Base-by-base conservation (phyloP, 495 filamentous ascomycete genomes). In the Tuber calosporum region DNA sequence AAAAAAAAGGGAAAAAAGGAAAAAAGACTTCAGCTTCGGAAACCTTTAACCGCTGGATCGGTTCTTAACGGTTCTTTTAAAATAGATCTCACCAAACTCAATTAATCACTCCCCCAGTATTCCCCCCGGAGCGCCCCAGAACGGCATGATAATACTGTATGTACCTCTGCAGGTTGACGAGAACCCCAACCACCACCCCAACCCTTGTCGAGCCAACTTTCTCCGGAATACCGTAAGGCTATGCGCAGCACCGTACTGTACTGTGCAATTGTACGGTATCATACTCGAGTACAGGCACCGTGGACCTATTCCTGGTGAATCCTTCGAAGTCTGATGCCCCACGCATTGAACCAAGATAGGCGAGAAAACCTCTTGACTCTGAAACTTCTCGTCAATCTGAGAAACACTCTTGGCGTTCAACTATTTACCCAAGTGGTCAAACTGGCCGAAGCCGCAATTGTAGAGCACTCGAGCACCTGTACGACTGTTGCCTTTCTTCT, bases 71-170 rank as follows among this genome's bases (percentile, higher is more conserved):
- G 69, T 69, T 68, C 43, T 71, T 73, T 66, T 45, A 71, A 77
- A 77, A 77, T 77, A 77, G 75, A 76, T 69, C 73, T 72, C 45
- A 71, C 72, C 72, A 69, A 67, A 72, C 58, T 36, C 69, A 62
- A 62, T 34, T 26, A 62, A 62, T 34, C 53, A 62, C 53, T 15
- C 26, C 15, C 15, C 13, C 53, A 34, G 26, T 4, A 62, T 26
- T 26, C 45, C 45, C 53, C 53, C 53, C 53, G 2, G n/a, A 58
- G 26, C 53, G 3, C 20, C 53, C 26, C n/a, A 30, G 26, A 58
- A 26, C 53, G 15, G 53, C n/a, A n/a, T n/a, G n/a, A n/a, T n/a
- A n/a, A n/a, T n/a, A n/a, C n/a, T n/a, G n/a, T n/a, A n/a, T n/a
- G n/a, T 58, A 58, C 30, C 53, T 58, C 53, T n/a, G 53, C 53